These are phyloP conservation scores for Saccharomycopsis capsularis DNA, from an alignment of 805 yeast species.

Conservation along the genomic window DNA sequence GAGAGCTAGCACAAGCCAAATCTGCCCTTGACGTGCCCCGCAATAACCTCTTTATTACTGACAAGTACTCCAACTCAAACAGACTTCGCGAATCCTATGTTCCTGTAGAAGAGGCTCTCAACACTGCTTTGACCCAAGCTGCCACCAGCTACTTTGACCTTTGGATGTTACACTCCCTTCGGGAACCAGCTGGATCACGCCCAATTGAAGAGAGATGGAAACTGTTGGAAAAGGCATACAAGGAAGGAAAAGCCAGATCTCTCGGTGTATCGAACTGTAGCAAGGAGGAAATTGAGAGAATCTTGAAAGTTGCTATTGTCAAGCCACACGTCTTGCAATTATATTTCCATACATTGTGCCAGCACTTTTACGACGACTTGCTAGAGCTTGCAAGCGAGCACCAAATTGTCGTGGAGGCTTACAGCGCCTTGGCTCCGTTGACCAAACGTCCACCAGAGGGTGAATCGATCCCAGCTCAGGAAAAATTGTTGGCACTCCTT, in stretches of 20 bases:
- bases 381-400: conserved; percentile 44
- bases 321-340: conserved; percentile 57
- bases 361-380: conserved; percentile 58
- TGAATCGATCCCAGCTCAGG: conserved; percentile 37
- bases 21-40: conserved; percentile 35
- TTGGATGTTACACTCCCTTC: conserved; percentile 41
- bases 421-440: conserved; percentile 61
- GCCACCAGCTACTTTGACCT: conserved; percentile 44
- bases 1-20: conserved; percentile 36
- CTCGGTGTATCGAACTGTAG: conserved; percentile 60
- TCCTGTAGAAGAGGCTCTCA: conserved; percentile 35
- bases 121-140: conserved; percentile 33
- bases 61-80: conserved; percentile 75
- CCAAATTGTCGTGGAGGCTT: conserved; percentile 53
- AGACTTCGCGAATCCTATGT: conserved; percentile 63
- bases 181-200: conserved; percentile 33
- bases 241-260: conserved; percentile 47
- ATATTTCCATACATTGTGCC: conserved; percentile 59
- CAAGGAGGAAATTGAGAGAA: conserved; percentile 37
- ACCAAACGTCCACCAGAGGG: conserved; percentile 42
- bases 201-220: conserved; percentile 41
- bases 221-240: conserved; percentile 40
- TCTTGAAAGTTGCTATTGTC: conserved; percentile 33
- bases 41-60: conserved; percentile 47
- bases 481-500: conserved; percentile 38